Evolutionary conservation across 2,329 filamentous ascomycete genomes (phyloP).

Genomic region (Hypoxylon sp.): DNA sequence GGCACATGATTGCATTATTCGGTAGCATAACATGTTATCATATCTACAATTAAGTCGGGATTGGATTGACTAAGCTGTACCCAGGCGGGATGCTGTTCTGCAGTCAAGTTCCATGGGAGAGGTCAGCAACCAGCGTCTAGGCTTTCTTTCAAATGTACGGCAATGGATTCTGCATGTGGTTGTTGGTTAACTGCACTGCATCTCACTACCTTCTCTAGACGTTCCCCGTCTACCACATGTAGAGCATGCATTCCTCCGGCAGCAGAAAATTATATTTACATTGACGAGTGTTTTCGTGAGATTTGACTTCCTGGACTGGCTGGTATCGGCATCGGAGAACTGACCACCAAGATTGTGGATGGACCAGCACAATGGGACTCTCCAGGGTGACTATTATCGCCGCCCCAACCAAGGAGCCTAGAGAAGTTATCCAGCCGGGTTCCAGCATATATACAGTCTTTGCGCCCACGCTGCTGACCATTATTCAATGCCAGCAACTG

Average conservation of each 20-base stretch:
- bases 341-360: not conserved
- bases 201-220: not conserved
- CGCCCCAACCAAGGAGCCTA: conserved; percentile 55
- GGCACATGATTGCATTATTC: conserved; percentile 2
- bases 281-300: not conserved
- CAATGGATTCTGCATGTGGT: conserved; percentile 2
- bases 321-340: not conserved
- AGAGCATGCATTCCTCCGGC: conserved; percentile 21
- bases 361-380: conserved; percentile 30
- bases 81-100: conserved; percentile 1
- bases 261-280: conserved; percentile 18
- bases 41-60: conserved; percentile 4
- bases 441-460: conserved; percentile 53
- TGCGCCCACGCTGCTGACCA: conserved; percentile 53
- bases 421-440: conserved; percentile 49
- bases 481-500: conserved; percentile 54
- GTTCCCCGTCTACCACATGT: not conserved
- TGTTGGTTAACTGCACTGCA: conserved; percentile 14
- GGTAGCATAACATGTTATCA: not conserved
- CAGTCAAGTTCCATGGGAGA: not conserved
- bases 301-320: not conserved
- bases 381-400: conserved; percentile 56
- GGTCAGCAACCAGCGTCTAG: conserved; percentile 1
- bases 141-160: not conserved
- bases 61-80: not conserved